Base-by-base conservation (phyloP, 2,329 filamentous ascomycete genomes). In the Alternaria sp. region DNA sequence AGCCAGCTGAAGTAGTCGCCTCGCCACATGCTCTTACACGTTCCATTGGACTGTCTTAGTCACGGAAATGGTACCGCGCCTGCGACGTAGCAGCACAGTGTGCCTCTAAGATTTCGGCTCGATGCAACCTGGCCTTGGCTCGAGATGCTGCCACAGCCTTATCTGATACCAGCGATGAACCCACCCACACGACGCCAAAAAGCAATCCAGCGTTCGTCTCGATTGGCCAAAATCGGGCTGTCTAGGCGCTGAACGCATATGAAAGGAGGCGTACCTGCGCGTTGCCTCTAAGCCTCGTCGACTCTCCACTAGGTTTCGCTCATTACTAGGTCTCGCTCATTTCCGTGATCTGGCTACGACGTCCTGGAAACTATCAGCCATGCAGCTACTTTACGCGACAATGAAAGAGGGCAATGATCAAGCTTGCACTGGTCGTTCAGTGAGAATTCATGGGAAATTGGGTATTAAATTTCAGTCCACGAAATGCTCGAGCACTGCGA, bases 91-190 rank as follows among this genome's bases (percentile, higher is more conserved):
- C 49, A 46, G 47, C 54, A 13, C 30, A 28, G 30, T 60, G 53
- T 44, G 30, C 30, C 43, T 54, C 25, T 36, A 53, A 43, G 53
- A 49, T 43, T 15, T 58, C 52, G 45, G 17, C 40, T 53, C 43
- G 30, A 57, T 63, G 57, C 65, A 57, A 44, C 49, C 44, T 54
- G 30, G 65, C 43, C 64, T 59, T 62, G 59, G 65, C 21, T 21
- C 21, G 21, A 21, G 21, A 51, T 57, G 28, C 49, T 30, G 59
- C 58, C n/a, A 43, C 53, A 43, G 55, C 56, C 65, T 63, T 63
- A 68, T 67, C 62, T 45, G 46, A 63, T 59, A 61, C 52, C 50
- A 51, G 56, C 47, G 23, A 44, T 46, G 54, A 57, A 40, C 32
- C 45, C 52, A 58, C 56, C 32, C 61, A 62, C 25, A 23, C 23